A percentile compares a stretch with the other conserved stretches of the same genome.
Evolutionary conservation across 768 basidiomycete species (phyloP).

Genomic region (Trametes maxima): DNA sequence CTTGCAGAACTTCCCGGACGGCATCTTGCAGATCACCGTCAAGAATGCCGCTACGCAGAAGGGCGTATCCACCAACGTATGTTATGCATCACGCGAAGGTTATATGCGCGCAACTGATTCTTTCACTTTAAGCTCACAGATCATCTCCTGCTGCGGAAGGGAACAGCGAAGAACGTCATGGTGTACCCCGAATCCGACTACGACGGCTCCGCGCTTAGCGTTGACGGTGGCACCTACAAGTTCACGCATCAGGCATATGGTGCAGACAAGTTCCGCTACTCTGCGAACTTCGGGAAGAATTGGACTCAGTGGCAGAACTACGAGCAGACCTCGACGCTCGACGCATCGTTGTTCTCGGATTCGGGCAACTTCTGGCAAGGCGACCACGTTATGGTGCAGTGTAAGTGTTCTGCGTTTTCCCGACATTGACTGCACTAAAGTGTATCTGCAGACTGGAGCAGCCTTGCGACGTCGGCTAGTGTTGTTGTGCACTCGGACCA

Average conservation of each 20-base stretch:
- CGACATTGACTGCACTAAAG: neutral
- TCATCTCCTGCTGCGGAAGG: constrained; percentile 82
- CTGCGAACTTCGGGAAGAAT: constrained; percentile 81
- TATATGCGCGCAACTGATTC: neutral
- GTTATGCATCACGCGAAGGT: constrained; percentile 28
- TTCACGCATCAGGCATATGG: constrained; percentile 85
- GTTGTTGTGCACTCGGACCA: constrained; percentile 80
- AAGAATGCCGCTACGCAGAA: constrained; percentile 51
- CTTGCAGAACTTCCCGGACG: constrained; percentile 75
- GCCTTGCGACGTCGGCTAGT: constrained; percentile 58
- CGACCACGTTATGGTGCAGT: constrained; percentile 87
- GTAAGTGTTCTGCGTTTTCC: constrained; percentile 44
- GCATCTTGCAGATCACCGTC: constrained; percentile 75
- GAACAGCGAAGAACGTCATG: constrained; percentile 71
- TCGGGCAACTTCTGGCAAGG: constrained; percentile 71
- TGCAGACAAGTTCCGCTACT: constrained; percentile 86
- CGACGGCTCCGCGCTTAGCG: constrained; percentile 58
- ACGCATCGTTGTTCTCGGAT: constrained; percentile 54
- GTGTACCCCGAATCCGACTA: constrained; percentile 88
- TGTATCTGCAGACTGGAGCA: constrained; percentile 70
- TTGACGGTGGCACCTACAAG: constrained; percentile 63
- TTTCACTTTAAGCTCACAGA: constrained; percentile 56
- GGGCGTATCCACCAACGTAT: constrained; percentile 56
- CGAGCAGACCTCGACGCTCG: constrained; percentile 72
- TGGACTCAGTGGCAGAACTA: constrained; percentile 83